Base-by-base conservation (phyloP, 176 grass and related monocot genomes). In the Canna indica region DNA sequence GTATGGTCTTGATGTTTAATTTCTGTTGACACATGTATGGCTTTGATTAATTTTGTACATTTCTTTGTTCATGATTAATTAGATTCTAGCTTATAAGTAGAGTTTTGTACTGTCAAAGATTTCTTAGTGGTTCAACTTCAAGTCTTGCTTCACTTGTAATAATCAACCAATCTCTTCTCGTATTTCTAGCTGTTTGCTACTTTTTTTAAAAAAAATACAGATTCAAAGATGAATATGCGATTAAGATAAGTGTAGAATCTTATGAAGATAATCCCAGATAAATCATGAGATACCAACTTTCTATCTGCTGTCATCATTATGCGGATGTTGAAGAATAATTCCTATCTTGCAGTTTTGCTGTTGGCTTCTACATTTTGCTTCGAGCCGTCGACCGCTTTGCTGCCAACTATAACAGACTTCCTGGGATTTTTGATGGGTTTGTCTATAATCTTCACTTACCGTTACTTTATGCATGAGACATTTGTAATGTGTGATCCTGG, bases 351-450 rank as follows among this genome's bases (percentile, higher is more conserved):
- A 97, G 88, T 68, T 97, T 85, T 24, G 79, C 84, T 18, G 77
- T 85, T 77, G 90, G 85, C 74, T 91, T 92, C 80, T 97, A 90
- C 72, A 75, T 90, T 79, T 80, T 97, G 46, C 80, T 97, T 31
- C 83, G 93, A 18, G 86, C 84, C 30, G 88, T 83, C 70, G 88
- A 90, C 63, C 86, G 84, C 41, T 81, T 97, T 74, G 77, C 79
- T 78, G 82, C 80, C 71, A 90, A 85, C 81, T 85, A 90, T 47
- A 87, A 69, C 52, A 86, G 86, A 71, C 80, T 82, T 31, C 88
- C 86, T 81, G 93, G 88, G 71, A 46, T 81, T 31, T 96, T 91
- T 50, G 81, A 96, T 67, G 84, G 93, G 93, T 96, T 76, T n/a
- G 72, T 63, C 7, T 35, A 47, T 60, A 71, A 75, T 68, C 38